Evolutionary conservation across 208 protist genomes (phyloP), one percentile per base, ranked within the genome.

Genomic region (Novymonas esmeraldas): DNA sequence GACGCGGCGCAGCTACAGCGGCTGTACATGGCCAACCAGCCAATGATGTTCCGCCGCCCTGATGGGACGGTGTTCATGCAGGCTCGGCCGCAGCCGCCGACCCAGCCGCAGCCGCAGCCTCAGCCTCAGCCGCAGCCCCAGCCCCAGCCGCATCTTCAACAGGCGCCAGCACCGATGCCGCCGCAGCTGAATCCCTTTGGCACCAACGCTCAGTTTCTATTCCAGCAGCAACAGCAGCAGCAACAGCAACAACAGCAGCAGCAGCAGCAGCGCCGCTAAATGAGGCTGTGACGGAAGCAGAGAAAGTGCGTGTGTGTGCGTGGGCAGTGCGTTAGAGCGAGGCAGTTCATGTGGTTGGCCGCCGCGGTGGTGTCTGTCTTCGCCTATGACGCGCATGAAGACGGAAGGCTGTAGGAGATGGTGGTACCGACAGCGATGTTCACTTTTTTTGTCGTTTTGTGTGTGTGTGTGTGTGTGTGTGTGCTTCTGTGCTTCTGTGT

Each of bases 141-240:
- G 28, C 33, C 54, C 26, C 67, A 68, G 46, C 64, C 73, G 59
- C 62, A 64, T 9, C 41, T 33, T 20, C 61, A 74, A 44, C 57
- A 73, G 34, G 38, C 34, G 6, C 41, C 36, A 20, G 44, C 57
- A 20, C 44, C 54, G 45, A 60, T 4, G 31, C 70, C 69, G 56
- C 72, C 57, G 39, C 67, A 61, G 34, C 54, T 82, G 14, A 70
- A 59, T 48, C 60, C 74, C 1, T 82, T 82, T 33, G 57, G 60
- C 42, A 84, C 81, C 3, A 82, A 79, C 57, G 66, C 79, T 9
- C 84, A 85, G 60, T 59, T 80, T 31, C 52, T 86, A 31, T 90
- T 79, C 48, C 63, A 83, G 29, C 84, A 85, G 64, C 76, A 78
- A 38, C 69, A 81, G 59, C 83, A 81, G 44, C 74, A 79, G 34